A percentile compares a stretch with the other conserved stretches of the same genome.
Evolutionary conservation across 2,329 filamentous ascomycete genomes (phyloP).

Genomic region (Peltaster fructicola): DNA sequence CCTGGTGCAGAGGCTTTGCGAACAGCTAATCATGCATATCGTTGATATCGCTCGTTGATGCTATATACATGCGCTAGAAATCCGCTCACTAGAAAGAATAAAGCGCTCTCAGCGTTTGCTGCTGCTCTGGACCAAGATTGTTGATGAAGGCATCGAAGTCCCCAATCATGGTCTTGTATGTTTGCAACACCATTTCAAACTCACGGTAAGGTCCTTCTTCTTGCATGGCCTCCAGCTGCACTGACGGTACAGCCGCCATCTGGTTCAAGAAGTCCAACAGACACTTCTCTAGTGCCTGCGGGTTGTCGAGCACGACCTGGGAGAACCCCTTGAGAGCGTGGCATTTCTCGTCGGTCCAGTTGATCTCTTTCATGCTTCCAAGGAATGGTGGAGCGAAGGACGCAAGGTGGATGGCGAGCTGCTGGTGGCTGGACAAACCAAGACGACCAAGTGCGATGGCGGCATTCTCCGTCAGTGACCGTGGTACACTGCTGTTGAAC

Average conservation of each 20-base stretch:
- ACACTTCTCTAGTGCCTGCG: constrained; percentile 76
- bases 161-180: constrained; percentile 36
- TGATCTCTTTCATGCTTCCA: constrained; percentile 62
- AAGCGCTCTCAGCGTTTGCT: constrained; percentile 25
- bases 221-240: constrained; percentile 42
- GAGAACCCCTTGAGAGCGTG: constrained; percentile 87
- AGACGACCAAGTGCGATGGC: constrained; percentile 82
- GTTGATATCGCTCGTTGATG: no score
- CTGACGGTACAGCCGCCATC: constrained; percentile 52
- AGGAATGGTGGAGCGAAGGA: constrained; percentile 74
- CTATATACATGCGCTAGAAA: no score
- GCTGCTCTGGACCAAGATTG: constrained; percentile 26
- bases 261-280: constrained; percentile 66
- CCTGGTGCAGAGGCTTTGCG: no score
- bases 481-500: constrained; percentile 66
- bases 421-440: constrained; percentile 59
- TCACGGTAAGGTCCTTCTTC: constrained; percentile 45
- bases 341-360: constrained; percentile 82
- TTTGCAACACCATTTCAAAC: constrained; percentile 45
- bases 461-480: constrained; percentile 80
- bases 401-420: constrained; percentile 60
- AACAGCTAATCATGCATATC: no score
- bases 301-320: constrained; percentile 67
- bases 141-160: constrained; percentile 34
- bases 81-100: constrained; percentile 26